A percentile compares a stretch with the other conserved stretches of the same genome.
phyloP scores from a whole-genome alignment of 371 early-diverging fungal species.

The Lichtheimia ornata region DNA sequence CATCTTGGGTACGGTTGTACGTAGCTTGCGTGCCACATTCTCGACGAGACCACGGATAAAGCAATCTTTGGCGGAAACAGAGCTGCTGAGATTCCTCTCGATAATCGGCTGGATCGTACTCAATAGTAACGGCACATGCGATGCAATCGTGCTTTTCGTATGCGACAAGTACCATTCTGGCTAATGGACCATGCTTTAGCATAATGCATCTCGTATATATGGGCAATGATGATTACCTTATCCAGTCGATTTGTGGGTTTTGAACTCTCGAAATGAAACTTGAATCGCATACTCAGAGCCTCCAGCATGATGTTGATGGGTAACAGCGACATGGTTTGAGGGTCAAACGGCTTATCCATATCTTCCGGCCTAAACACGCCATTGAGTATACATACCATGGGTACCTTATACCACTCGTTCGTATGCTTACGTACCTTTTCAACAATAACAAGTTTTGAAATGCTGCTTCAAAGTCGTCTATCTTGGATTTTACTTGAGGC shows the following conservation, averaged over 20 bases:
- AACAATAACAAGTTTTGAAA: slow-evolving; percentile 46
- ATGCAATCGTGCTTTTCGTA: slow-evolving; percentile 59
- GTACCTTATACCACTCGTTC: too few relatives aligned
- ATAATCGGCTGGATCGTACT: slow-evolving; percentile 43
- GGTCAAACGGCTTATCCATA: neutral
- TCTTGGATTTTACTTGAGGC: slow-evolving; percentile 32
- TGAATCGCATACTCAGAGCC: slow-evolving; percentile 69
- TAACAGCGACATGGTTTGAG: slow-evolving; percentile 7
- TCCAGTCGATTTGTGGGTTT: slow-evolving; percentile 81
- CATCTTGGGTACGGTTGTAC: slow-evolving; percentile 54
- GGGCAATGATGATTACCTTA: slow-evolving; percentile 46
- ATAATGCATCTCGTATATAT: neutral
- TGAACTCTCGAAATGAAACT: slow-evolving; percentile 78
- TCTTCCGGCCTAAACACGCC: slow-evolving; percentile 9
- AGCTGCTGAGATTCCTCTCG: slow-evolving; percentile 4
- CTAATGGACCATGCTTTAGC: slow-evolving; percentile 25
- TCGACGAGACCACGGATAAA: slow-evolving; percentile 66
- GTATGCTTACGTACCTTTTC: slow-evolving; percentile 34
- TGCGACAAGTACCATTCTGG: slow-evolving; percentile 87
- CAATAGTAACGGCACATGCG: slow-evolving; percentile 38
- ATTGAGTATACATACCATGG: neutral
- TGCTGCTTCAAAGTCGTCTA: slow-evolving; percentile 39
- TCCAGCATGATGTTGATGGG: slow-evolving; percentile 66
- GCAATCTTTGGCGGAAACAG: slow-evolving; percentile 57
- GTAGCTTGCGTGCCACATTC: slow-evolving; percentile 67